Conservation (phyloP, 306 rosid species). For the Carpinus viminea region DNA sequence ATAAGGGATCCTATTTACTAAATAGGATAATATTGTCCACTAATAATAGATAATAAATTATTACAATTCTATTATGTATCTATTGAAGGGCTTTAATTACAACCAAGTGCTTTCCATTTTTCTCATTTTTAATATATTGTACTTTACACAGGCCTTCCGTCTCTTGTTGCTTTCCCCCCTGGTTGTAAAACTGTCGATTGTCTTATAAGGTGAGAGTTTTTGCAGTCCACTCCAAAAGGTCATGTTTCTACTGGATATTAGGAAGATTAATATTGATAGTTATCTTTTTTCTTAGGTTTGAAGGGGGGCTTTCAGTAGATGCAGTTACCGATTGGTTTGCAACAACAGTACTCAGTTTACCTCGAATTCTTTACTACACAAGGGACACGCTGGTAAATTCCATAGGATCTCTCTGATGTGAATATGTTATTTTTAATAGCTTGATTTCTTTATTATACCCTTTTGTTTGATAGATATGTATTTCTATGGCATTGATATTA, state of each 20-base stretch:
- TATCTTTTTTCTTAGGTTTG: constrained; percentile 51
- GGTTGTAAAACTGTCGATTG: constrained; percentile 68
- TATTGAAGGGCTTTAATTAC: not conserved
- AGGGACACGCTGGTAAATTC: constrained; percentile 76
- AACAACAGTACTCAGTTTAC: constrained; percentile 65
- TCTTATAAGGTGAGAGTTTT: constrained; percentile 65
- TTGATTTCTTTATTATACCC: not conserved
- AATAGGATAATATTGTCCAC: not conserved
- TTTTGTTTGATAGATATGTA: not conserved
- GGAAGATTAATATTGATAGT: not conserved
- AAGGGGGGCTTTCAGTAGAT: constrained; percentile 65
- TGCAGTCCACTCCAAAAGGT: constrained; percentile 3
- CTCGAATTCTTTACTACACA: constrained; percentile 79
- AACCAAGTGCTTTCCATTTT: not conserved
- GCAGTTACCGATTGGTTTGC: constrained; percentile 88
- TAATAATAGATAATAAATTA: not conserved
- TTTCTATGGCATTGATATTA: not conserved
- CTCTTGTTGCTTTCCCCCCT: constrained; percentile 63
- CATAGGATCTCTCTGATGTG: not conserved
- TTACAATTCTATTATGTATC: not conserved
- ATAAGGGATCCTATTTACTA: not conserved
- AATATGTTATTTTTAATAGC: constrained; percentile 11
- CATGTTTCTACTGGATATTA: constrained; percentile 14
- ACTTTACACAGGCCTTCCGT: constrained; percentile 68
- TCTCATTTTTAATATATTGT: constrained; percentile 23